Evolutionary conservation across 1,139 yeast species (phyloP).

Genomic region (Sugiyamaella grinbergsii): DNA sequence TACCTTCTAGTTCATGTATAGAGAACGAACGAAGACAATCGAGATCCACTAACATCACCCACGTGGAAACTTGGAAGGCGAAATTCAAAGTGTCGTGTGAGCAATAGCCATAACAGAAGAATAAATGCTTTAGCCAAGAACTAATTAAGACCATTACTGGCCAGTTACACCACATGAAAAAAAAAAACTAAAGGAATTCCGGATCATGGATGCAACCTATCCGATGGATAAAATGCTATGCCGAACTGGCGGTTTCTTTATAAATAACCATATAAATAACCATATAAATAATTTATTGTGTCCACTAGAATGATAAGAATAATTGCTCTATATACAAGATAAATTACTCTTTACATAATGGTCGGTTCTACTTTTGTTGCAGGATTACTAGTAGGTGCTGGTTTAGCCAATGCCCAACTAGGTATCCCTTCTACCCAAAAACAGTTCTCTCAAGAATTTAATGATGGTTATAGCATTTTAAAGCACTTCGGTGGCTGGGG

Average conservation of each 20-base stretch:
- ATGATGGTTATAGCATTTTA: constrained; percentile 40
- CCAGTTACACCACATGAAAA: too few relatives aligned
- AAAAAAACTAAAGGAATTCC: too few relatives aligned
- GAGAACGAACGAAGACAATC: too few relatives aligned
- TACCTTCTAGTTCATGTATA: too few relatives aligned
- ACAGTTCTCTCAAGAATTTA: constrained; percentile 38
- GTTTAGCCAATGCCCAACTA: constrained; percentile 8
- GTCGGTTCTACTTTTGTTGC: constrained; percentile 1
- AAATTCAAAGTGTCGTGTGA: too few relatives aligned
- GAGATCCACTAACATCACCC: background rate
- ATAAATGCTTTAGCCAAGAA: too few relatives aligned
- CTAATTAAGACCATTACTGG: too few relatives aligned
- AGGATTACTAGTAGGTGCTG: constrained; percentile 6
- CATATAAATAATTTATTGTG: background rate
- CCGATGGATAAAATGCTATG: too few relatives aligned
- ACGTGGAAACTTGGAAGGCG: background rate
- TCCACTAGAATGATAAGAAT: background rate
- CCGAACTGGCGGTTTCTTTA: too few relatives aligned
- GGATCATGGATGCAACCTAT: too few relatives aligned
- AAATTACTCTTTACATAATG: background rate
- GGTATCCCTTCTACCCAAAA: constrained; percentile 10
- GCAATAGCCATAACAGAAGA: too few relatives aligned
- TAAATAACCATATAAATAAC: too few relatives aligned
- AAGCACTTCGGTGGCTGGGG: constrained; percentile 50
- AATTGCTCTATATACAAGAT: background rate